These are phyloP conservation scores for Funneliformis mosseae DNA, from an alignment of 192 early-diverging fungal genomes.

Conservation along the genomic window DNA sequence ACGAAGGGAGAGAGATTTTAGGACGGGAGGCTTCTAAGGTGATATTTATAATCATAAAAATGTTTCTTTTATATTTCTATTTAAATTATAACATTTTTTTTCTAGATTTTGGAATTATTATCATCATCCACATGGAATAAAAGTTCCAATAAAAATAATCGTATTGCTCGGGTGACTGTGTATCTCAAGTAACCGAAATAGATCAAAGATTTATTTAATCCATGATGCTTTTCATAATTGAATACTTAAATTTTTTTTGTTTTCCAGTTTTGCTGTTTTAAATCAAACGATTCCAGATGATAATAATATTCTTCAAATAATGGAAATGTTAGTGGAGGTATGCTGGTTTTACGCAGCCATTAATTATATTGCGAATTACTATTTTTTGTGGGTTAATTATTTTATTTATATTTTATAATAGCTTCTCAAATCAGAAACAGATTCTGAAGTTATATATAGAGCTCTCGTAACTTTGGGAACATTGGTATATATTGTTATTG, in stretches of 20 bases:
- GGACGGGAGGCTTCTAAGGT: not conserved
- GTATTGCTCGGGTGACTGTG: conserved; percentile 11
- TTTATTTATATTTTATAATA: not conserved
- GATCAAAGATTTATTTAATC: conserved; percentile 4
- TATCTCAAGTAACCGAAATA: conserved; percentile 28
- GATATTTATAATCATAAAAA: not conserved
- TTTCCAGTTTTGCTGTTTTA: conserved; percentile 24
- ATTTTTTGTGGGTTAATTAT: no score
- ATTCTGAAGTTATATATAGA: conserved; percentile 25
- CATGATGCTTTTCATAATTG: not conserved
- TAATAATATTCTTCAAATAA: conserved; percentile 21
- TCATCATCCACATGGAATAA: conserved; percentile 22
- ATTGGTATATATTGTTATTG: conserved; percentile 5
- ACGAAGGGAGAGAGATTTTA: conserved; percentile 15
- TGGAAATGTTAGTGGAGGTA: conserved; percentile 26
- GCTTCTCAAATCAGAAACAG: conserved; percentile 22
- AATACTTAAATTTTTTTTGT: not conserved
- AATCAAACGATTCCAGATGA: conserved; percentile 17
- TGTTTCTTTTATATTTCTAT: not conserved
- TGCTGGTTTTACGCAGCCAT: not conserved
- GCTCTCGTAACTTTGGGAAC: conserved; percentile 26
- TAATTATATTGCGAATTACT: not conserved
- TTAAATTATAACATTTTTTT: not conserved
- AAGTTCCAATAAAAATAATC: conserved; percentile 19
- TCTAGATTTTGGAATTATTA: conserved; percentile 31